Evolutionary conservation across 345 rosid genomes (phyloP), one percentile per base, ranked within the genome.

Genomic region (Linum tenue): DNA sequence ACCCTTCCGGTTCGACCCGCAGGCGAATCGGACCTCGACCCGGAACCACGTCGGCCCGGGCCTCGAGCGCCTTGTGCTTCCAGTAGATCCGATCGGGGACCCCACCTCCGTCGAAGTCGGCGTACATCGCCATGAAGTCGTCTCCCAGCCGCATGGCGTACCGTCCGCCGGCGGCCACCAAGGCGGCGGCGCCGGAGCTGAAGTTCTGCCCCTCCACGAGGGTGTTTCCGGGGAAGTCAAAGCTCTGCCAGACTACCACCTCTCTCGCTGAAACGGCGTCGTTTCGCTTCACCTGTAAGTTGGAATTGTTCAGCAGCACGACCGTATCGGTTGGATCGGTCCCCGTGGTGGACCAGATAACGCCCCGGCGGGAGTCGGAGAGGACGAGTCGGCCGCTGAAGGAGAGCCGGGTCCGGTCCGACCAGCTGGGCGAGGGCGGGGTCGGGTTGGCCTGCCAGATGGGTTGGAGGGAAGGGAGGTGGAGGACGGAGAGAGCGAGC

Each of bases 301-400:
- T 85, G 0, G 97, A 88, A 73, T 73, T 77, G 78, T 79, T 81
- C 58, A 79, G 90, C 55, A 94, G 85, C 62, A 90, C 78, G 10
- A 82, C 77, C 43, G 68, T 72, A 73, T 88, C 89, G 11, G 91
- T 96, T 64, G 74, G 70, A 48, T 48, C 14, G 4, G 82, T 80
- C 2, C 15, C 75, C 8, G 90, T 84, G 41, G 95, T 84, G 42
- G 95, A 84, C 97, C 97, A 92, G 56, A 80, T 71, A 59, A 78
- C 39, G 73, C 72, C 77, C 11, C 73, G 6, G 36, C 64, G 68
- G 0, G 60, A 66, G 14, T 86, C 90, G 0, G 85, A 65, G 22
- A 90, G 39, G 1, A 81, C 86, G 62, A 92, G 88, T 64, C 91
- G 85, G 60, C 97, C 98, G 62, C 88, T 85, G 85, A 92, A 92